Percentiles rank a stretch among this genome's conserved stretches.
These are phyloP conservation scores for Biscogniauxia marginata DNA, from an alignment of 2,329 filamentous ascomycete genomes.

Conservation along the genomic window DNA sequence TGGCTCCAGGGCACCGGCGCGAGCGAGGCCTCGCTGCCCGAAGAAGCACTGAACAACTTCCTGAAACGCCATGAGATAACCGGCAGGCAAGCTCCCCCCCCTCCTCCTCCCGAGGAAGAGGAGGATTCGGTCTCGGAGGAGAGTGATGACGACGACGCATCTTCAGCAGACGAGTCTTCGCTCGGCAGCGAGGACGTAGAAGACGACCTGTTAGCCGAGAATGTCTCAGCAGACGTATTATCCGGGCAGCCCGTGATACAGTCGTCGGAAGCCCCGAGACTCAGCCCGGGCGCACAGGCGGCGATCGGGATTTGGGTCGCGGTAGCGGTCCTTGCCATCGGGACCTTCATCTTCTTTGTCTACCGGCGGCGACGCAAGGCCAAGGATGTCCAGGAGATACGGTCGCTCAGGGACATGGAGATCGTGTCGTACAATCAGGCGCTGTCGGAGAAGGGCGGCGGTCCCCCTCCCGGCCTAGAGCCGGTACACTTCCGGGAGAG, in stretches of 20 bases:
- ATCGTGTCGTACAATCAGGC: slow-evolving; percentile 13
- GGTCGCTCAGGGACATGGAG: slow-evolving; percentile 16
- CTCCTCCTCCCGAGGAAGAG: background rate
- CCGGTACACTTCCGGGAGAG: slow-evolving; percentile 10
- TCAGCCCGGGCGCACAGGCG: slow-evolving; percentile 18
- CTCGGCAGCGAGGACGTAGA: background rate
- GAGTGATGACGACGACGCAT: slow-evolving; percentile 8
- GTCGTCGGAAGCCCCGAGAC: slow-evolving; percentile 5
- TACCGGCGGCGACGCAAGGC: slow-evolving; percentile 12
- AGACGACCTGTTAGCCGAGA: slow-evolving; percentile 1
- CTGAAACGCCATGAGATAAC: slow-evolving; percentile 13
- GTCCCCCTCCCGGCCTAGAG: slow-evolving; percentile 9
- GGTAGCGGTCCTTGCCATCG: slow-evolving; percentile 16
- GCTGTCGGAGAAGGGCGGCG: slow-evolving; percentile 1
- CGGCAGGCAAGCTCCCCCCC: slow-evolving; percentile 3
- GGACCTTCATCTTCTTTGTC: slow-evolving; percentile 15
- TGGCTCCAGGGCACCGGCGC: slow-evolving; percentile 24
- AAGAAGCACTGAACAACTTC: slow-evolving; percentile 24
- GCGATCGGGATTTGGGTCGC: slow-evolving; percentile 23
- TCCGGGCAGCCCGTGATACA: slow-evolving; percentile 13
- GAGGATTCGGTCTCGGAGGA: slow-evolving; percentile 6
- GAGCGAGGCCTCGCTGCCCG: slow-evolving; percentile 18
- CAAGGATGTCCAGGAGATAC: slow-evolving; percentile 8
- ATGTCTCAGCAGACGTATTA: slow-evolving; percentile 5
- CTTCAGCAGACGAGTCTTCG: slow-evolving; percentile 4